Evolutionary conservation across 805 yeast genomes (phyloP).

Genomic region (Teunomyces panamensis): DNA sequence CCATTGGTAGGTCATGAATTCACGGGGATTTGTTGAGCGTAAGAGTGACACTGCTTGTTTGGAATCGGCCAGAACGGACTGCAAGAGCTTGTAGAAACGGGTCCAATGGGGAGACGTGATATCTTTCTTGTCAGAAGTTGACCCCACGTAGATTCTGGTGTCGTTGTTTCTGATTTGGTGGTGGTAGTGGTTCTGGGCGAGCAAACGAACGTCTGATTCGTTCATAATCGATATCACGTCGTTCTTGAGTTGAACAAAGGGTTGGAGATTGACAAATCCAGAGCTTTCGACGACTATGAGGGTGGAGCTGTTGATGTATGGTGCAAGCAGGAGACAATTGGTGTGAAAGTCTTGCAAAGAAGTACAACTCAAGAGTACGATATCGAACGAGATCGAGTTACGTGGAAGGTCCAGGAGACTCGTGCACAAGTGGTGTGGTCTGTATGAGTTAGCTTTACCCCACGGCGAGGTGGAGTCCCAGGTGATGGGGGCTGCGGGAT

Average conservation of each 20-base stretch:
- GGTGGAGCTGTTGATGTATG: conserved; percentile 36
- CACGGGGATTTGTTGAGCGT: conserved; percentile 50
- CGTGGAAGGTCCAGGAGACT: conserved; percentile 11
- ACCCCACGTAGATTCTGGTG: conserved; percentile 45
- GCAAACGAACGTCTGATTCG: conserved; percentile 53
- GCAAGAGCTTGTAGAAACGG: conserved; percentile 29
- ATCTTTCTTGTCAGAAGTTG: conserved; percentile 9
- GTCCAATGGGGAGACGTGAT: conserved; percentile 16
- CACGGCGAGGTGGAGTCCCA: conserved; percentile 15
- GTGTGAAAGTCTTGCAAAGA: conserved; percentile 40
- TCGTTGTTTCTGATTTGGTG: conserved; percentile 38
- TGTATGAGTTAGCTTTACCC: conserved; percentile 8
- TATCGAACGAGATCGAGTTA: conserved; percentile 24
- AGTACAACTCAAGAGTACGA: conserved; percentile 32
- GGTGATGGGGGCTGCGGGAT: conserved; percentile 12
- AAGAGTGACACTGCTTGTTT: conserved; percentile 43
- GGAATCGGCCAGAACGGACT: conserved; percentile 32
- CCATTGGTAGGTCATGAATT: conserved; percentile 78
- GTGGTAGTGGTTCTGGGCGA: conserved; percentile 22
- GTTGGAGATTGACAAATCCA: conserved; percentile 70
- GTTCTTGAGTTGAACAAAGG: conserved; percentile 50
- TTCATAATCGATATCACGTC: conserved; percentile 56
- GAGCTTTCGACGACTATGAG: conserved; percentile 64
- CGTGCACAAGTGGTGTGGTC: conserved; percentile 15
- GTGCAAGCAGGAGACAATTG: conserved; percentile 20